Percentiles rank a stretch among this genome's conserved stretches.
Evolutionary conservation across 768 basidiomycete genomes (phyloP).

Genomic region (Agaricus subrufescens): DNA sequence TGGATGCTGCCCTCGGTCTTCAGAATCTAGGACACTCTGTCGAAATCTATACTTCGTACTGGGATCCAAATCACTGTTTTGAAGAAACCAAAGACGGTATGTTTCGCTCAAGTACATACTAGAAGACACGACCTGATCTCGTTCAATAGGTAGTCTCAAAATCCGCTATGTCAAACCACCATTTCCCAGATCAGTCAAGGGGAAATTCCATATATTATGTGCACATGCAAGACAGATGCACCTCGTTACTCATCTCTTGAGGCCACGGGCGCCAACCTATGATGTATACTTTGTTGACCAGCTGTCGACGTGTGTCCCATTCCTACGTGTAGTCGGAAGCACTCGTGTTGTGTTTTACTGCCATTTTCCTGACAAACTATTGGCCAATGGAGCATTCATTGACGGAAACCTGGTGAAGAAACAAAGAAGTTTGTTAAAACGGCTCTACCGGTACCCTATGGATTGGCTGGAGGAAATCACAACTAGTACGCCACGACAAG

Average conservation of each 20-base stretch:
- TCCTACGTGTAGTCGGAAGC: slow-evolving; percentile 60
- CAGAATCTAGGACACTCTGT: slow-evolving; percentile 82
- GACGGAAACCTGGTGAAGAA: slow-evolving; percentile 44
- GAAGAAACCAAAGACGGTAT: slow-evolving; percentile 90
- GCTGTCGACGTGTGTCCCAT: slow-evolving; percentile 85
- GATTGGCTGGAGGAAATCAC: slow-evolving; percentile 88
- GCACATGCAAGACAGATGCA: slow-evolving; percentile 88
- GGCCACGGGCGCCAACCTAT: slow-evolving; percentile 41
- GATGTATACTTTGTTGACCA: slow-evolving; percentile 96
- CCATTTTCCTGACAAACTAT: slow-evolving; percentile 95
- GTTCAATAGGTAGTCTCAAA: slow-evolving; percentile 61
- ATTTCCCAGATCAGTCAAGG: slow-evolving; percentile 75
- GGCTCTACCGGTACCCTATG: slow-evolving; percentile 82
- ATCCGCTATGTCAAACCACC: slow-evolving; percentile 71
- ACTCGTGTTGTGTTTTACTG: slow-evolving; percentile 96
- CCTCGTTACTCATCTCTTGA: slow-evolving; percentile 63
- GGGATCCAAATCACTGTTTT: slow-evolving; percentile 84
- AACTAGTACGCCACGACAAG: slow-evolving; percentile 54
- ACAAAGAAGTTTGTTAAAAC: slow-evolving; percentile 52
- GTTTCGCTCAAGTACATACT: slow-evolving; percentile 14
- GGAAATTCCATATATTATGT: slow-evolving; percentile 83
- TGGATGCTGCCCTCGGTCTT: slow-evolving; percentile 89
- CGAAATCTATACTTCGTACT: slow-evolving; percentile 90
- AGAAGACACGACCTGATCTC: not conserved
- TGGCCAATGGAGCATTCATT: slow-evolving; percentile 66